These are phyloP conservation scores for Endogone sp. DNA, from an alignment of 192 early-diverging fungal genomes.

Conservation along the genomic window DNA sequence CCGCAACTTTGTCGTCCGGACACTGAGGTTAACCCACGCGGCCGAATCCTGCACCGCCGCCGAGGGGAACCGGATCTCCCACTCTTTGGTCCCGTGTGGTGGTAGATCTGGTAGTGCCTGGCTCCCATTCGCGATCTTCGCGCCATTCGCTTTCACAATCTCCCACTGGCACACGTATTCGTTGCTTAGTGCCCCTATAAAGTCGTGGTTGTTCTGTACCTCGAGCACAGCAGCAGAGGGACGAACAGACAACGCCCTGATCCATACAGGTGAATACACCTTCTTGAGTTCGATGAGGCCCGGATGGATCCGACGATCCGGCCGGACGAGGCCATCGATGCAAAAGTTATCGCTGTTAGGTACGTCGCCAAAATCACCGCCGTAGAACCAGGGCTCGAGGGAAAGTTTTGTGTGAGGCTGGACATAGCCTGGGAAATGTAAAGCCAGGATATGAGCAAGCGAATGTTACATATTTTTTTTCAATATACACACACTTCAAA, in stretches of 20 bases:
- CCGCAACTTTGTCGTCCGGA: not conserved
- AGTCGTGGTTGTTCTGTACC: constrained; percentile 7
- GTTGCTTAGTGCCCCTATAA: not conserved
- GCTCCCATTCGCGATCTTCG: not conserved
- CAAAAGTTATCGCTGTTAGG: constrained; percentile 8
- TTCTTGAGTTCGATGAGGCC: constrained; percentile 9
- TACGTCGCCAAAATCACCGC: constrained; percentile 10
- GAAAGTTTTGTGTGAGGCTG: not conserved
- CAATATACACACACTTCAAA: no score
- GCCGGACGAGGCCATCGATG: constrained; percentile 5
- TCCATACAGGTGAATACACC: constrained; percentile 7
- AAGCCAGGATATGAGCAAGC: no score
- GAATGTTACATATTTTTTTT: no score
- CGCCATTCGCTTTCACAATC: not conserved
- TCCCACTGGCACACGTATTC: constrained; percentile 1
- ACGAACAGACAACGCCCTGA: not conserved
- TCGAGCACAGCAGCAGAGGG: constrained; percentile 1
- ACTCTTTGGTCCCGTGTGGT: not conserved
- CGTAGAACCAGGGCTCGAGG: constrained; percentile 6
- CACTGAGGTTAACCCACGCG: not conserved
- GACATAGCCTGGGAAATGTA: not conserved
- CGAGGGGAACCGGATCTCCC: not conserved
- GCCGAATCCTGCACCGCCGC: not conserved
- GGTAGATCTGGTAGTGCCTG: not conserved
- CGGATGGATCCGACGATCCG: constrained; percentile 7